Evolutionary conservation across 2,329 filamentous ascomycete species (phyloP), one percentile per base, ranked within the genome.

Genomic region (Aspergillus puulaauensis): DNA sequence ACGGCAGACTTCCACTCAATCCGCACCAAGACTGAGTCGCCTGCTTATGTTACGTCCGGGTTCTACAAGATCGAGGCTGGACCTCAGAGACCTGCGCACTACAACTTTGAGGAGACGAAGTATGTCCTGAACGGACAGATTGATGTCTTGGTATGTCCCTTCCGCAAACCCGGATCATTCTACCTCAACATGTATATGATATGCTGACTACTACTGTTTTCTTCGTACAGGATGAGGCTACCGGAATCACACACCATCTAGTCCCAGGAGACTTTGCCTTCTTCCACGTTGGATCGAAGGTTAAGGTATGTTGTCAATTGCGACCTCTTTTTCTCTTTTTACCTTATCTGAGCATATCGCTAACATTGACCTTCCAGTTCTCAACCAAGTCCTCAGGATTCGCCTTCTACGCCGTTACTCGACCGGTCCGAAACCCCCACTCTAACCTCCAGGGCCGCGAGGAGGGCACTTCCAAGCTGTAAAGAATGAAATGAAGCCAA

Each of bases 61-160:
- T 66, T 68, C 50, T 68, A 68, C 40, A 67, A 66, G 60, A 64
- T 68, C 33, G 66, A 64, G 50, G 61, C 64, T 27, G 66, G 66
- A 3, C 60, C 65, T 31, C 52, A 62, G 45, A 37, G 66, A 53
- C 64, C 62, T 9, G 66, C 61, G 2, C 61, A 57, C 45, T 68
- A 68, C 39, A 64, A 41, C 11, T 68, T 63, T 17, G 66, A 67
- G 47, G 65, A 68, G 59, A 63, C 66, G 2, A 68, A 68, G 31
- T 68, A 68, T 59, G 62, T 67, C 5, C 60, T 68, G 7, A 67
- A 41, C 45, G 65, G 66, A 40, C 64, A 68, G 44, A 65, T 68
- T 14, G 66, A 68, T 59, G 44, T 67, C 35, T 45, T 66, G 58
- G 65, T 68, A 62, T 52, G 59, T 48, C n/a, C 40, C 40, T 43